Evolutionary conservation across 345 rosid genomes (phyloP).

Genomic region (Erucastrum elatum): DNA sequence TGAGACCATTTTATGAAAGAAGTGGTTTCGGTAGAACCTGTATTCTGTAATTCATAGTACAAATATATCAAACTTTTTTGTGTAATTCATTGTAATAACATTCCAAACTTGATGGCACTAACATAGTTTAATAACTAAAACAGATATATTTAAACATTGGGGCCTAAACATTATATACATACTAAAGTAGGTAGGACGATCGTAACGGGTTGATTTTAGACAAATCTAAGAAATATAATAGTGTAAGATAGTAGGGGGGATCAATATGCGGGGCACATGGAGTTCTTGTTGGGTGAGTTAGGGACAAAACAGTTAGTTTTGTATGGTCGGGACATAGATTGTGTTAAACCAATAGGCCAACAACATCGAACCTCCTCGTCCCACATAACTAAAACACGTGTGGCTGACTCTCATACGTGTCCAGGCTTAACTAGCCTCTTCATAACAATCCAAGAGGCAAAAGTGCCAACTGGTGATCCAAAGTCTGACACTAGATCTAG

Average conservation of each 20-base stretch:
- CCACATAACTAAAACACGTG: conserved; percentile 25
- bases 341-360: conserved; percentile 2
- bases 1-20: not conserved
- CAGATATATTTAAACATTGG: not conserved
- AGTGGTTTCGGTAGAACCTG: not conserved
- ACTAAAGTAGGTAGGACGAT: conserved; percentile 2
- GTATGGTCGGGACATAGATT: conserved; percentile 29
- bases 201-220: conserved; percentile 6
- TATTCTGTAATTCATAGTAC: not conserved
- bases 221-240: conserved; percentile 5
- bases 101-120: not conserved
- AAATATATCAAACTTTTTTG: not conserved
- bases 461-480: conserved; percentile 9
- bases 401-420: conserved; percentile 21
- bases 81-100: not conserved
- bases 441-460: conserved; percentile 12
- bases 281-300: conserved; percentile 39
- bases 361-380: conserved; percentile 25
- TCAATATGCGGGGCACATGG: conserved; percentile 38
- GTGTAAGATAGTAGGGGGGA: not conserved
- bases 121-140: not conserved
- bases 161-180: not conserved
- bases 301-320: conserved; percentile 39
- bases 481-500: conserved; percentile 26
- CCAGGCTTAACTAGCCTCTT: not conserved